Conservation (phyloP, 2,329 filamentous ascomycete species). For the Fusarium torreyae region DNA sequence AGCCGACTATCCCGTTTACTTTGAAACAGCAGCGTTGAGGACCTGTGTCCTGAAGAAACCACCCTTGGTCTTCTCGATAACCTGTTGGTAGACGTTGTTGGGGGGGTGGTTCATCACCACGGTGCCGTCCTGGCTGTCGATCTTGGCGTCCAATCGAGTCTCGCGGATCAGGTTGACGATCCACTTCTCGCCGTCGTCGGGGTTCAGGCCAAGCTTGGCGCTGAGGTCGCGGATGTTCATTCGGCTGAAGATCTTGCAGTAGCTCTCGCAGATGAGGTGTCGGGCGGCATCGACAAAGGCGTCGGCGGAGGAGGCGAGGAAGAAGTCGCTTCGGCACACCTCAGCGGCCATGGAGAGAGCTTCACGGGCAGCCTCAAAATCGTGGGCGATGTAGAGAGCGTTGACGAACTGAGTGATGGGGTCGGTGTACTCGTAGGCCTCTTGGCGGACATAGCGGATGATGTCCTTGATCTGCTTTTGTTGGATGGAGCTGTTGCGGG, state of each 20-base stretch:
- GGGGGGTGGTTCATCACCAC: conserved; percentile 99
- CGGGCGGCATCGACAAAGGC: conserved; percentile 93
- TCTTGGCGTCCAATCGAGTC: conserved; percentile 97
- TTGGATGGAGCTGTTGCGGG: conserved; percentile 87
- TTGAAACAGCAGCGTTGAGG: conserved; percentile 77
- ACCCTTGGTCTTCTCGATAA: conserved; percentile 99
- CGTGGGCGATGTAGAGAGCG: conserved; percentile 88
- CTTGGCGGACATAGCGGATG: conserved; percentile 94
- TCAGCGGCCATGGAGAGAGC: conserved; percentile 90
- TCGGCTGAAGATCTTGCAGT: conserved; percentile 99
- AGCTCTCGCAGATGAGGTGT: conserved; percentile 97
- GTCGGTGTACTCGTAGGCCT: conserved; percentile 97
- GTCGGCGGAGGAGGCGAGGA: conserved; percentile 87
- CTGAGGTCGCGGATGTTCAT: conserved; percentile 99
- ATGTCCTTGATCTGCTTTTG: conserved; percentile 99
- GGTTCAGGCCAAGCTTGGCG: conserved; percentile 88
- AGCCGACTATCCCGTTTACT: conserved; percentile 55
- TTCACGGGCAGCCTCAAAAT: conserved; percentile 94
- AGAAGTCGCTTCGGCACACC: conserved; percentile 94
- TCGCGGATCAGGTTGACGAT: conserved; percentile 99
- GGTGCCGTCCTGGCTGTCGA: conserved; percentile 98
- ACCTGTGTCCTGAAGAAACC: conserved; percentile 99
- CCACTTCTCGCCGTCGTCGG: conserved; percentile 99
- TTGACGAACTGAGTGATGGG: conserved; percentile 97
- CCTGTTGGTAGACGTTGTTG: conserved; percentile 98